Evolutionary conservation across 75 land plant species (phyloP).

Genomic region (Gnetum montanum): DNA sequence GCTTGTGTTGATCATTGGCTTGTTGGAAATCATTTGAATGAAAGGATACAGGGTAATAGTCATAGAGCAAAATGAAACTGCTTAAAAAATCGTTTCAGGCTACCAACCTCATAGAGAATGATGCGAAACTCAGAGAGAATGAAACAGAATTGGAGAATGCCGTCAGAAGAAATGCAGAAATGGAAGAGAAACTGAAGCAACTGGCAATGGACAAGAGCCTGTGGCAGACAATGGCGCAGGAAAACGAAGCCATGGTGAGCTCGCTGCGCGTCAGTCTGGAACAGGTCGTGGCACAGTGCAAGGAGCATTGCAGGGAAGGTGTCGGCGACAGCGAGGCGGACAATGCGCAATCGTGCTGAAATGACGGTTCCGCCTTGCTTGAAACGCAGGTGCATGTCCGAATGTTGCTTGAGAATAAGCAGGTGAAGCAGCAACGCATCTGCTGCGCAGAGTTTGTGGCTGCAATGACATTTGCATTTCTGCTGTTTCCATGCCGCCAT

Average conservation of each 20-base stretch:
- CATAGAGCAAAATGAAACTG: no score
- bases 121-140: conserved; percentile 37
- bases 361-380: no score
- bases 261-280: conserved; percentile 51
- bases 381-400: conserved; percentile 27
- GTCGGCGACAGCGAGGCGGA: conserved; percentile 79
- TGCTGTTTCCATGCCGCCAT: conserved; percentile 80
- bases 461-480: conserved; percentile 59
- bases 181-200: conserved; percentile 59
- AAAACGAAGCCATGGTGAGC: conserved; percentile 51
- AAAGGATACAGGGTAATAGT: no score
- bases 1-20: no score
- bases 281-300: conserved; percentile 50
- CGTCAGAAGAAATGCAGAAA: conserved; percentile 48
- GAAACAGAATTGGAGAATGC: conserved; percentile 52
- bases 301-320: conserved; percentile 62
- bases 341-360: conserved; percentile 72
- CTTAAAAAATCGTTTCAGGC: no score
- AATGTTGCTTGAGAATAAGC: conserved; percentile 25
- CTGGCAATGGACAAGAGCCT: conserved; percentile 36
- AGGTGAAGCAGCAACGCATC: conserved; percentile 24
- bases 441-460: conserved; percentile 61
- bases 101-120: no score
- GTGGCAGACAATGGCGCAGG: conserved; percentile 60
- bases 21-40: no score